phyloP scores from a whole-genome alignment of 2,329 filamentous ascomycete species.

The Colletotrichum sublineola region DNA sequence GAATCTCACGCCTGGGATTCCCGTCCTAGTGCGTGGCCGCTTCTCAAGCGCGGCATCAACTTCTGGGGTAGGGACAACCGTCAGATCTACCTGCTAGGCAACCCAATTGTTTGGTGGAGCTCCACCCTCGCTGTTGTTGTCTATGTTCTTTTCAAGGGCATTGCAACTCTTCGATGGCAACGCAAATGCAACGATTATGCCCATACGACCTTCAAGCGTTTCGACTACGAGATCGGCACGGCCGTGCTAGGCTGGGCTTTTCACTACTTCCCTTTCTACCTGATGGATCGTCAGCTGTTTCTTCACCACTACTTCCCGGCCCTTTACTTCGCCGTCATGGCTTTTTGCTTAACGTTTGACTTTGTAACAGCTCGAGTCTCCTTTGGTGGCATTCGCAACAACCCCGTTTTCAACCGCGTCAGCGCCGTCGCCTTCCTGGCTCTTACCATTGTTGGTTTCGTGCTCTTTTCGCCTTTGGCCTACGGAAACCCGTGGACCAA shows the following conservation, averaged over 20 bases:
- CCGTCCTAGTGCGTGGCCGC: slow-evolving; percentile 91
- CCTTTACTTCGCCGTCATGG: slow-evolving; percentile 93
- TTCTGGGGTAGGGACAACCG: slow-evolving; percentile 97
- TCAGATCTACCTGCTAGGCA: slow-evolving; percentile 96
- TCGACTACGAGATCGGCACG: slow-evolving; percentile 95
- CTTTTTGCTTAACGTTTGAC: slow-evolving; percentile 90
- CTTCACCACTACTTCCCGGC: slow-evolving; percentile 98
- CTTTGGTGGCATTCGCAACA: slow-evolving; percentile 75
- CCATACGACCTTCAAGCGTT: slow-evolving; percentile 88
- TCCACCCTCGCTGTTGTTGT: slow-evolving; percentile 82
- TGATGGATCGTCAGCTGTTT: slow-evolving; percentile 98
- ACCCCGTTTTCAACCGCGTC: slow-evolving; percentile 80
- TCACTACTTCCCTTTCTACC: slow-evolving; percentile 98
- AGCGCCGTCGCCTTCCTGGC: slow-evolving; percentile 81
- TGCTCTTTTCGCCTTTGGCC: slow-evolving; percentile 86
- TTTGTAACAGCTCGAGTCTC: slow-evolving; percentile 82
- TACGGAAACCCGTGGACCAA: slow-evolving; percentile 97
- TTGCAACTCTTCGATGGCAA: slow-evolving; percentile 94
- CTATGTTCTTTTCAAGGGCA: slow-evolving; percentile 86
- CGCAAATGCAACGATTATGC: slow-evolving; percentile 90
- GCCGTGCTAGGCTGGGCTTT: slow-evolving; percentile 94
- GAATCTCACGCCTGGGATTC: slow-evolving; percentile 99
- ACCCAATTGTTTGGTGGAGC: slow-evolving; percentile 94
- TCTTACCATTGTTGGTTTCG: slow-evolving; percentile 81
- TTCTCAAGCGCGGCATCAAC: slow-evolving; percentile 94